A percentile compares a stretch with the other conserved stretches of the same genome.
Conservation (phyloP, 352 stramenopile species). For the Pythium monospermum region DNA sequence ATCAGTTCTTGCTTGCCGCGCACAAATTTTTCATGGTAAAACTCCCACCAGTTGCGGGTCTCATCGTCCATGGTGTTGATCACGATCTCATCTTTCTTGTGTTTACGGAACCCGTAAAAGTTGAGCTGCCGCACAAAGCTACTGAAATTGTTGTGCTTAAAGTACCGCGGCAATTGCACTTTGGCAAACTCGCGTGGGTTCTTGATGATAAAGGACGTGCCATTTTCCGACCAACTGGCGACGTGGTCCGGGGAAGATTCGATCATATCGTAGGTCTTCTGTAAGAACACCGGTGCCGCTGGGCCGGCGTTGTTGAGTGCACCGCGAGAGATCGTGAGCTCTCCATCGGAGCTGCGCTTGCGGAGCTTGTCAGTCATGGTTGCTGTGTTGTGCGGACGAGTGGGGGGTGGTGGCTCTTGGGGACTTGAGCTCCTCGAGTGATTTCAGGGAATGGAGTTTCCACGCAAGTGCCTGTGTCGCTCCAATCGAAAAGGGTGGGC, state of each 20-base stretch:
- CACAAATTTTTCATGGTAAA: constrained; percentile 90
- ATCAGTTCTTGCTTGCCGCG: constrained; percentile 83
- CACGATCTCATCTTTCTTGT: constrained; percentile 89
- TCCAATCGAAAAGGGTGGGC: constrained; percentile 1
- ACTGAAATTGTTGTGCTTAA: constrained; percentile 95
- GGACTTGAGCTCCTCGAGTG: constrained; percentile 6
- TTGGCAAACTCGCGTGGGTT: constrained; percentile 89
- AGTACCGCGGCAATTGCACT: constrained; percentile 89
- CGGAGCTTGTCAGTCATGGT: constrained; percentile 24
- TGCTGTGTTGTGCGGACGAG: too few species aligned
- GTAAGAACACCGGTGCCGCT: constrained; percentile 76
- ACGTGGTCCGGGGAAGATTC: constrained; percentile 76
- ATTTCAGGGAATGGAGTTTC: constrained; percentile 19
- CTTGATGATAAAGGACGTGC: constrained; percentile 90
- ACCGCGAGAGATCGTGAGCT: constrained; percentile 19
- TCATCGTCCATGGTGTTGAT: constrained; percentile 69
- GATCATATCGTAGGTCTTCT: constrained; percentile 94
- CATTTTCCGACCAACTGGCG: constrained; percentile 75
- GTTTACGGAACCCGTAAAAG: constrained; percentile 93
- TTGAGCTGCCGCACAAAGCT: constrained; percentile 93
- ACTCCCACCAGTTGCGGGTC: constrained; percentile 89
- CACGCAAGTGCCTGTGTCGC: too few species aligned
- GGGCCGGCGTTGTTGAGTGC: constrained; percentile 2
- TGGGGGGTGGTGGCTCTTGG: too few species aligned
- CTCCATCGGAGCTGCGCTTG: constrained; percentile 18